These are phyloP conservation scores for Zelopaecilomyces penicillatus DNA, from an alignment of 2,329 filamentous ascomycete genomes.

Conservation along the genomic window DNA sequence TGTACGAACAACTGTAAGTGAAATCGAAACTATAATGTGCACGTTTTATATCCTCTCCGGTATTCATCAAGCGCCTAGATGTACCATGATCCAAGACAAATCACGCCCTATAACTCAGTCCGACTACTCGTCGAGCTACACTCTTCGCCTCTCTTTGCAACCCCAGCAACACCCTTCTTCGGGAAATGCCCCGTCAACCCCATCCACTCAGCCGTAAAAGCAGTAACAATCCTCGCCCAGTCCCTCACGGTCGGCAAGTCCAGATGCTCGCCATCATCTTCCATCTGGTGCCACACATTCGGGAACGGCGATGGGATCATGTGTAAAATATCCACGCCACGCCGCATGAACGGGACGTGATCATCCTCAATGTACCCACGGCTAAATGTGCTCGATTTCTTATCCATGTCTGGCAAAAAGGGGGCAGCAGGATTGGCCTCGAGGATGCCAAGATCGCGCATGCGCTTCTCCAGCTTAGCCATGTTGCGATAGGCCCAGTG, in stretches of 20 bases:
- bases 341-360: conserved; percentile 79
- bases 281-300: conserved; percentile 73
- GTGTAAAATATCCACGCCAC: conserved; percentile 83
- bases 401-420: conserved; percentile 61
- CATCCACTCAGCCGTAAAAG: conserved; percentile 87
- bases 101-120: conserved; percentile 20
- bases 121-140: conserved; percentile 18
- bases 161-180: conserved; percentile 13
- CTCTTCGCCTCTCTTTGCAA: conserved; percentile 19
- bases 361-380: conserved; percentile 65
- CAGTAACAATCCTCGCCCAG: conserved; percentile 77
- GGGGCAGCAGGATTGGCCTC: conserved; percentile 43
- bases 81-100: too few species aligned
- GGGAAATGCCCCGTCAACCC: conserved; percentile 49
- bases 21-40: not conserved
- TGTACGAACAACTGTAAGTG: too few species aligned
- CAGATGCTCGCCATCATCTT: conserved; percentile 77
- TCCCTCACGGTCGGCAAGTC: conserved; percentile 74
- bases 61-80: too few species aligned
- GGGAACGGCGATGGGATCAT: conserved; percentile 82
- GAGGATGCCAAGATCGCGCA: conserved; percentile 59
- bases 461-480: conserved; percentile 62
- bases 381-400: conserved; percentile 39
- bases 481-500: conserved; percentile 87
- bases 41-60: too few species aligned